Conservation (phyloP, 768 basidiomycete genomes). For the Brasilioporus rufonigricans region DNA sequence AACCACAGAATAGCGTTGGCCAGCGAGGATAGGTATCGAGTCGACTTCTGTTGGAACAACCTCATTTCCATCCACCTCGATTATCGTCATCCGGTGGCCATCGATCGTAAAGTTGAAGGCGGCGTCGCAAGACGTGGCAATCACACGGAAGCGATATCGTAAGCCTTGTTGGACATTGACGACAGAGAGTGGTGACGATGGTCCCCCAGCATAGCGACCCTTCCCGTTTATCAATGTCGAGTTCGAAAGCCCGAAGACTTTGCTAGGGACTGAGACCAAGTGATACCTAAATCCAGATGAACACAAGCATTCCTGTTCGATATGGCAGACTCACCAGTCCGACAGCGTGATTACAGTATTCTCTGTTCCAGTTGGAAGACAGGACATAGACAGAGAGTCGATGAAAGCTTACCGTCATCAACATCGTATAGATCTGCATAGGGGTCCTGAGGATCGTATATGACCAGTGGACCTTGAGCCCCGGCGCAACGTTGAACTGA, state of each 20-base stretch:
- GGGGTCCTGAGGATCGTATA: constrained; percentile 31
- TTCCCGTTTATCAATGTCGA: constrained; percentile 52
- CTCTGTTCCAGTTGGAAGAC: constrained; percentile 16
- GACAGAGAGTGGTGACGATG: constrained; percentile 39
- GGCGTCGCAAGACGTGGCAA: constrained; percentile 47
- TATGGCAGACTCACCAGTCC: neutral
- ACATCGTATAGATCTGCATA: constrained; percentile 39
- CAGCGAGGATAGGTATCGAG: neutral
- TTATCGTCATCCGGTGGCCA: constrained; percentile 1
- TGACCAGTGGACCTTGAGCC: constrained; percentile 30
- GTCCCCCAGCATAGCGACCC: constrained; percentile 45
- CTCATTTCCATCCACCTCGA: neutral
- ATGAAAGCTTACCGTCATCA: constrained; percentile 37
- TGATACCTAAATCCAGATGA: neutral
- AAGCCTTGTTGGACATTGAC: constrained; percentile 39
- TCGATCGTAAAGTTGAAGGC: constrained; percentile 1
- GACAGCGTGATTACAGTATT: constrained; percentile 31
- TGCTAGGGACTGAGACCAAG: neutral
- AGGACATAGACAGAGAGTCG: neutral
- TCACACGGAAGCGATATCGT: constrained; percentile 54
- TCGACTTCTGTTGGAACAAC: neutral
- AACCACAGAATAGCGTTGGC: constrained; percentile 27
- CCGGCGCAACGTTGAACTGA: constrained; percentile 41
- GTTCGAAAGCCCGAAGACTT: constrained; percentile 16
- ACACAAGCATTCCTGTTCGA: neutral